Percentiles rank a stretch among this genome's conserved stretches.
Conservation (phyloP, 345 rosid species). For the Aquilaria yunnanensis region DNA sequence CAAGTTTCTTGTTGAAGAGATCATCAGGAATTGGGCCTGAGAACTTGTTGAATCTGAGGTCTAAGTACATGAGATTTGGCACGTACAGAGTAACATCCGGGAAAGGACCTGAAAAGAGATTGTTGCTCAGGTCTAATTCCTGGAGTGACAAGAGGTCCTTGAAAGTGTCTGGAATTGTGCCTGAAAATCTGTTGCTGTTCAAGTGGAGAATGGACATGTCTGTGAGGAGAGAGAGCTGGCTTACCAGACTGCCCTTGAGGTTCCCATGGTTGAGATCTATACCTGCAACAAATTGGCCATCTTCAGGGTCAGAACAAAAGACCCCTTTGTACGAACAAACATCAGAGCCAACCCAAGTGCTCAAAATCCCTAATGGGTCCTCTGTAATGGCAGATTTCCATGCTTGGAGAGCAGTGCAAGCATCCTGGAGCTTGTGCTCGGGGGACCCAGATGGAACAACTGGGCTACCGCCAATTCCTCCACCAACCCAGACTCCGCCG, state of each 20-base stretch:
- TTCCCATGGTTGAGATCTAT: conserved; percentile 92
- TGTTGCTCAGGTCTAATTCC: conserved; percentile 89
- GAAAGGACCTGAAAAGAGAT: conserved; percentile 63
- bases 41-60: conserved; percentile 79
- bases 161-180: conserved; percentile 60
- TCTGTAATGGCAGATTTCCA: conserved; percentile 75
- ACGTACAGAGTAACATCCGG: conserved; percentile 50
- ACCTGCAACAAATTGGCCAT: conserved; percentile 31
- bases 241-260: conserved; percentile 64
- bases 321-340: conserved; percentile 84
- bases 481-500: conserved; percentile 28
- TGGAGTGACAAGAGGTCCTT: conserved; percentile 49
- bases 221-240: conserved; percentile 52
- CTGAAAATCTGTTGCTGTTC: conserved; percentile 78
- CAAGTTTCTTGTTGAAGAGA: conserved; percentile 64
- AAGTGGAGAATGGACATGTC: conserved; percentile 70
- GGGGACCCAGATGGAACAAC: conserved; percentile 19
- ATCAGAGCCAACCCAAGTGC: conserved; percentile 72
- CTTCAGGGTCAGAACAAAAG: conserved; percentile 40
- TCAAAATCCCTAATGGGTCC: conserved; percentile 64
- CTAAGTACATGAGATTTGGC: conserved; percentile 70
- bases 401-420: conserved; percentile 71
- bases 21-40: conserved; percentile 62
- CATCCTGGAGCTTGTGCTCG: conserved; percentile 23
- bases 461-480: conserved; percentile 23